Base-by-base conservation (phyloP, 345 rosid species). In the Balakata baccata region DNA sequence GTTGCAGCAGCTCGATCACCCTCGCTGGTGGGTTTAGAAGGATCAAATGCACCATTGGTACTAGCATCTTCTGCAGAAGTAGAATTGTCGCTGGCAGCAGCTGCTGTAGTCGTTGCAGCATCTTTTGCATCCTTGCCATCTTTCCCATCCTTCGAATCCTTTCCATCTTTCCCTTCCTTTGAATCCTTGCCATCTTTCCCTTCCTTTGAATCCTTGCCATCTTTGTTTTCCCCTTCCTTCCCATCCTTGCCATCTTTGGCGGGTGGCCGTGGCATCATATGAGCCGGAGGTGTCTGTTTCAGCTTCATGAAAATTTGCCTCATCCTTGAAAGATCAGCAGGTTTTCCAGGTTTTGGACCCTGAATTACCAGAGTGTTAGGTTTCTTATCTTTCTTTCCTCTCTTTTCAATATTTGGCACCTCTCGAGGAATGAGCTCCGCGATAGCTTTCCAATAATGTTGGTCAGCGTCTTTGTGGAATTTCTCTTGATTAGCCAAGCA, bases 271-370 rank as follows among this genome's bases (percentile, higher is more conserved):
- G 96, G 99, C 90, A 88, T 85, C 99, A 92, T 91, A 77, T 90
- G 97, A n/a, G 90, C 78, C 3, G 97, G 98, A 57, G 96, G 98
- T 66, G 83, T 85, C 74, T 89, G 89, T 80, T 93, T 91, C 61
- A 95, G 89, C 87, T 88, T 93, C 79, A 81, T 43, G 78, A 89
- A 85, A 43, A 93, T 80, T 75, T 96, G 98, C 77, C 97, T 87
- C 97, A 91, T 90, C 74, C 99, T 90, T 29, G 90, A 70, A 18
- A 91, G 88, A 76, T 96, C 98, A 8, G 96, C 85, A 3, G 92
- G 98, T 76, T 93, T 95, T 71, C 97, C 98, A 13, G 99, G 98
- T 75, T 93, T 93, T 43, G 98, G 98, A 63, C 98, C 98, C 62
- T 93, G 98, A 77, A 92, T 81, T 62, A 95, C 85, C 17, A 25